Evolutionary conservation across 331 rosid genomes (phyloP).

Genomic region (Erythrophleum ivorense): DNA sequence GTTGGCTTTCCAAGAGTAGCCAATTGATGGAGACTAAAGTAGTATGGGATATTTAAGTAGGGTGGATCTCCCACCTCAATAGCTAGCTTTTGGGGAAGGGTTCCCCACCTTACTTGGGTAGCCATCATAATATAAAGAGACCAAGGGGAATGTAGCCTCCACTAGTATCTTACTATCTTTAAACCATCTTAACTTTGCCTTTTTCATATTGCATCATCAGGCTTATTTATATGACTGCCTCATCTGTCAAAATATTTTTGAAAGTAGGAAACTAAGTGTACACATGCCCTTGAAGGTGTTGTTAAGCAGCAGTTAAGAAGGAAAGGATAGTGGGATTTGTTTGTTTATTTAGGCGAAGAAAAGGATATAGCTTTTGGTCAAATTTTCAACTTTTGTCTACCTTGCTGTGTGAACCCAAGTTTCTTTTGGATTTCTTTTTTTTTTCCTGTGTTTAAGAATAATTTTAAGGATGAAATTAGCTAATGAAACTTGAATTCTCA

Average conservation of each 20-base stretch:
- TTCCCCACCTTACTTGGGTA: no score
- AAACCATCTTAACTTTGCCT: background rate
- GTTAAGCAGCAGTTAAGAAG: background rate
- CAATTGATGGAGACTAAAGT: no score
- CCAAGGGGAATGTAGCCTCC: background rate
- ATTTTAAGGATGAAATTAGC: slow-evolving; percentile 12
- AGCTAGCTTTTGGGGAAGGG: no score
- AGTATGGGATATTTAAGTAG: no score
- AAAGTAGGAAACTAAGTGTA: background rate
- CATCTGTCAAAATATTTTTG: slow-evolving; percentile 21
- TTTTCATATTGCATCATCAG: background rate
- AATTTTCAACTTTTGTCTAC: background rate
- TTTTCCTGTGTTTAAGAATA: background rate
- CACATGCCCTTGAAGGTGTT: background rate
- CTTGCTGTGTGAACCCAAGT: background rate
- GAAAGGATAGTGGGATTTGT: background rate
- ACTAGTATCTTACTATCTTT: background rate
- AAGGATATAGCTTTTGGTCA: background rate
- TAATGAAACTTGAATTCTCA: slow-evolving; percentile 22
- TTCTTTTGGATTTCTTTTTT: background rate
- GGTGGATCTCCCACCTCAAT: no score
- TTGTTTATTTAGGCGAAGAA: background rate
- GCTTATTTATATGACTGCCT: background rate
- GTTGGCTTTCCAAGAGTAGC: no score
- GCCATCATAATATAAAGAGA: background rate